Evolutionary conservation across 164 flowering plant genomes (phyloP), one percentile per base, ranked within the genome.

Genomic region (Tetrastigma voinierianum): DNA sequence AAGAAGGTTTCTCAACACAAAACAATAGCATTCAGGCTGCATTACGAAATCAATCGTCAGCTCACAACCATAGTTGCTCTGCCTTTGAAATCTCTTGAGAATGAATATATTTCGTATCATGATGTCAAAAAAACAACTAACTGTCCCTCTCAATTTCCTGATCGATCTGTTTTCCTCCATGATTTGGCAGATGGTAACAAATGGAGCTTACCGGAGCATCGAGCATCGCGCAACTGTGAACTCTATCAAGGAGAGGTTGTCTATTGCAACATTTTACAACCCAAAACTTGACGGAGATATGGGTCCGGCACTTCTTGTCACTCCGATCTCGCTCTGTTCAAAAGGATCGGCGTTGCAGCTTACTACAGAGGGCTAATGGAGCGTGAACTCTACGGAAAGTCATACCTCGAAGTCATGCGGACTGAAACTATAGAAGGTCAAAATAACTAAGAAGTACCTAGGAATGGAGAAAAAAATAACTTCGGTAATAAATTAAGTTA

Each of bases 141-240:
- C 40, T 32, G 40, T 32, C 0, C 6, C 2, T 32, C 40, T 32
- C 40, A 24, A 24, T 4, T 32, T 7, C 6, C 40, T 32, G 40
- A 32, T 32, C 40, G 40, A 32, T 32, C 40, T 32, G 40, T 32
- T 32, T 32, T 32, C 40, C 2, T 32, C 40, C 40, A 32, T 46
- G 57, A 16, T 2, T 17, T 49, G 21, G 69, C 67, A 79, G 82
- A 79, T 79, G 10, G 44, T 67, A 55, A 74, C 72, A 6, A 80
- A 80, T 52, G 80, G 80, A 3, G 23, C 19, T 4, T 80, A 80
- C 49, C 65, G 76, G 40, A 80, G 83, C 66, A 67, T 76, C 3
- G 78, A 74, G 74, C 83, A 80, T 46, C 57, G 81, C 0, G 84
- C 71, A n/a, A 70, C 62, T 0, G 76, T 80, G 10, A 75, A 75